Base-by-base conservation (phyloP, 1,139 yeast species). In the Entelexis sorbosivorans region DNA sequence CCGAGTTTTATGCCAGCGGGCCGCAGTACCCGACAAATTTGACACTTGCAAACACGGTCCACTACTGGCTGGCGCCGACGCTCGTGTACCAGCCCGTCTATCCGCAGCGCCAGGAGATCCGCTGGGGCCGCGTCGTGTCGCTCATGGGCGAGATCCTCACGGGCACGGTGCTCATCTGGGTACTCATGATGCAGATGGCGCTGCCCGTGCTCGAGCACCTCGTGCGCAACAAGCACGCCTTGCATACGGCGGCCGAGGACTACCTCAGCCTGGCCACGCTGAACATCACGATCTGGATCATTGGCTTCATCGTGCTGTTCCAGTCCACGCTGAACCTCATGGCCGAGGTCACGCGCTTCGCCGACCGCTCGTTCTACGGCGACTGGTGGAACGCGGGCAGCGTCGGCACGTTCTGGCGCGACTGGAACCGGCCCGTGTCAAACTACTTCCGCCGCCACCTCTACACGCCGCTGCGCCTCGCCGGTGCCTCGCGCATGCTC, bases 381-480 rank as follows among this genome's bases (percentile, higher is more conserved):
- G 82, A 82, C 38, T 81, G 86, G 86, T 81, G 87, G 87, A 78
- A 81, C 52, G 77, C 84, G 49, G 76, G 79, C 20, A 79, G 81
- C 51, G 79, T 81, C 66, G 78, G 79, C 11, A 78, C 80, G 52
- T 81, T 76, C 66, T 77, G 85, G 66, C 71, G 81, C 52, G 70
- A 74, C 56, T 81, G 87, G 87, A 81, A 81, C 64, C 70, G 72
- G 52, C 85, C 86, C 0, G 82, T 81, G 32, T 77, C 78, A 58
- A 76, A 77, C 57, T 81, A 78, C 61, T 73, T 81, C 58, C 69
- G 77, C 28, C 72, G 86, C 36, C 87, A 81, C 61, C 74, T 81
- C 20, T 81, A 79, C 61, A 60, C 62, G 5, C 75, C 76, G 7
- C 57, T 72, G 44, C 60, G 70, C 38, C 60, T 64, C 36, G 61